Percentiles rank a stretch among this genome's conserved stretches.
Evolutionary conservation across 768 basidiomycete genomes (phyloP).

Genomic region (Dacryopinax primogenitus): DNA sequence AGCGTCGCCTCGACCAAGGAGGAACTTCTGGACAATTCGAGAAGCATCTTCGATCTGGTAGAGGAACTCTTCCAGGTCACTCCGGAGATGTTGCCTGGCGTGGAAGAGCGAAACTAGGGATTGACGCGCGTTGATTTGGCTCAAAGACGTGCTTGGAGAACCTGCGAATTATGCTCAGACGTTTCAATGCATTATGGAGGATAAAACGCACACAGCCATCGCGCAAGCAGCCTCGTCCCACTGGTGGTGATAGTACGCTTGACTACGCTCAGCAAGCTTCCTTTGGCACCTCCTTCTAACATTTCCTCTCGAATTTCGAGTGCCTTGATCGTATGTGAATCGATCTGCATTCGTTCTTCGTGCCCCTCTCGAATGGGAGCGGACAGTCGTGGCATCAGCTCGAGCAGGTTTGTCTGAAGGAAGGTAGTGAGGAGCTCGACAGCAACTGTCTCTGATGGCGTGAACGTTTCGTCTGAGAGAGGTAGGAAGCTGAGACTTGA

Average conservation of each 20-base stretch:
- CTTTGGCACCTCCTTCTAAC: constrained; percentile 56
- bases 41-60: constrained; percentile 52
- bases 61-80: constrained; percentile 47
- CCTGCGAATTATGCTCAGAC: constrained; percentile 34
- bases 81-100: constrained; percentile 45
- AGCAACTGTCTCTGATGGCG: constrained; percentile 40
- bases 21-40: constrained; percentile 65
- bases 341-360: constrained; percentile 67
- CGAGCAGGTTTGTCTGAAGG: constrained; percentile 55
- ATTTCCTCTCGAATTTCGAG: constrained; percentile 69
- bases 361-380: constrained; percentile 44
- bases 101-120: constrained; percentile 63
- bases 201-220: constrained; percentile 57
- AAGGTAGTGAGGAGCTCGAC: constrained; percentile 51
- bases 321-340: constrained; percentile 77
- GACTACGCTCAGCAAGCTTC: constrained; percentile 60
- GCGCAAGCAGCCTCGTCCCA: constrained; percentile 57
- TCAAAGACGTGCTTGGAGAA: constrained; percentile 65
- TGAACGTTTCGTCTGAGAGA: constrained; percentile 18
- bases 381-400: constrained; percentile 57
- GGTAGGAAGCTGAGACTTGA: background rate
- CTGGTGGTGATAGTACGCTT: constrained; percentile 67
- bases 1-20: constrained; percentile 52
- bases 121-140: constrained; percentile 61
- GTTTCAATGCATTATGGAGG: background rate